Conservation (phyloP, 257 asterid species). For the Plectranthus barbatus region DNA sequence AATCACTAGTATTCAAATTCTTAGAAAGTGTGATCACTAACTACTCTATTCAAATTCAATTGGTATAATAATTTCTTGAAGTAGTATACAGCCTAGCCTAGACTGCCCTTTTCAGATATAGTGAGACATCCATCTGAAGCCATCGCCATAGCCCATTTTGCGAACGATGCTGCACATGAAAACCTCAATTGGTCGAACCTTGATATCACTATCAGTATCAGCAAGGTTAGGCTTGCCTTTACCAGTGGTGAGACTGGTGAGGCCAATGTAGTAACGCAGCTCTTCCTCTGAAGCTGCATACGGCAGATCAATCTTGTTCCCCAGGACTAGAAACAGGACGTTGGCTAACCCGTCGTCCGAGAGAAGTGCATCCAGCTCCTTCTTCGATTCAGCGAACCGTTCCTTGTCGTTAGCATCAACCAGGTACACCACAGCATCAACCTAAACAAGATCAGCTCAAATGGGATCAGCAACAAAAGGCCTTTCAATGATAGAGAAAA, state of each 20-base stretch:
- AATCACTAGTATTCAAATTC: not conserved
- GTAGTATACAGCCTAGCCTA: too few relatives aligned
- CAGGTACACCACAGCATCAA: constrained; percentile 39
- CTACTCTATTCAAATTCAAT: not conserved
- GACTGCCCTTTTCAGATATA: constrained; percentile 9
- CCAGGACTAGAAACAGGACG: constrained; percentile 42
- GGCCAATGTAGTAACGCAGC: constrained; percentile 30
- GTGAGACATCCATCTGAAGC: constrained; percentile 44
- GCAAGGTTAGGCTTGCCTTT: constrained; percentile 26
- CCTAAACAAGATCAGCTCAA: constrained; percentile 13
- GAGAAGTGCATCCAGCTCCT: constrained; percentile 41
- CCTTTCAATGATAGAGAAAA: not conserved
- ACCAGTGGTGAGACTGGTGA: constrained; percentile 34
- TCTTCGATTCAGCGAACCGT: constrained; percentile 38
- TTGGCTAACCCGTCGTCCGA: constrained; percentile 28
- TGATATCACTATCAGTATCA: too few relatives aligned
- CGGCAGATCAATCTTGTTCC: constrained; percentile 39
- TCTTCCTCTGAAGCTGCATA: constrained; percentile 46
- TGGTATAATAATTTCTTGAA: too few relatives aligned
- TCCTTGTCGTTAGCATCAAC: constrained; percentile 40
- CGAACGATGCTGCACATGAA: constrained; percentile 54
- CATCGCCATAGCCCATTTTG: too few relatives aligned
- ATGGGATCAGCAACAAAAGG: too few relatives aligned
- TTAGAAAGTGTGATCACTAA: too few relatives aligned
- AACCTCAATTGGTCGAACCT: constrained; percentile 34